Conservation (phyloP, 352 stramenopile species). For the Thalassiosira livingstoniorum region DNA sequence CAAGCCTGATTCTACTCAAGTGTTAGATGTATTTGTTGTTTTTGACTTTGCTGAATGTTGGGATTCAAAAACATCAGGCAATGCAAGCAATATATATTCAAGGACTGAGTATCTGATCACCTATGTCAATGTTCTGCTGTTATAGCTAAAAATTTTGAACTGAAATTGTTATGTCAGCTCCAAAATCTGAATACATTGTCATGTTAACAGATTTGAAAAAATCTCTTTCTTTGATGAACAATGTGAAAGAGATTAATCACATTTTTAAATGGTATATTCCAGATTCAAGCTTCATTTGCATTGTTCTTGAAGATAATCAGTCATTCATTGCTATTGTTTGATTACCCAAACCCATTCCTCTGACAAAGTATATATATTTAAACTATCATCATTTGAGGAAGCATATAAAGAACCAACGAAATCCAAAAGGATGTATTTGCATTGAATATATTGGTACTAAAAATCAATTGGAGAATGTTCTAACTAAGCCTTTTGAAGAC, state of each 20-base stretch:
- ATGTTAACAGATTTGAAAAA: neutral
- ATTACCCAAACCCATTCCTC: neutral
- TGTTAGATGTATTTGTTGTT: neutral
- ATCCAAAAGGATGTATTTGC: neutral
- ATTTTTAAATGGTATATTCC: neutral
- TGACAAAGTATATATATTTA: neutral
- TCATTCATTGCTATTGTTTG: neutral
- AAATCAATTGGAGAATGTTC: slow-evolving; percentile 9
- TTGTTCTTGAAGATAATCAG: slow-evolving; percentile 54
- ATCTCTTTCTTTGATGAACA: slow-evolving; percentile 1
- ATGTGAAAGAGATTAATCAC: neutral
- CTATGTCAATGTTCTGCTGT: slow-evolving; percentile 19
- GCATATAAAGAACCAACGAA: no score
- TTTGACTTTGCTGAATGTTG: neutral
- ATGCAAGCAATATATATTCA: neutral
- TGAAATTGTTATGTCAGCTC: slow-evolving; percentile 20
- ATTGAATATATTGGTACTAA: neutral
- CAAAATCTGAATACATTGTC: slow-evolving; percentile 51
- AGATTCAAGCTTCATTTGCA: no score
- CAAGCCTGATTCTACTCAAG: neutral
- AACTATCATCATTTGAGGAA: neutral
- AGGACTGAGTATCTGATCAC: slow-evolving; percentile 16
- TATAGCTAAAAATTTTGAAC: slow-evolving; percentile 24
- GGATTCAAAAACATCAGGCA: neutral
- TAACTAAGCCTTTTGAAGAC: slow-evolving; percentile 21